Evolutionary conservation across 768 basidiomycete genomes (phyloP).

Genomic region (Kwoniella mangroviensis): DNA sequence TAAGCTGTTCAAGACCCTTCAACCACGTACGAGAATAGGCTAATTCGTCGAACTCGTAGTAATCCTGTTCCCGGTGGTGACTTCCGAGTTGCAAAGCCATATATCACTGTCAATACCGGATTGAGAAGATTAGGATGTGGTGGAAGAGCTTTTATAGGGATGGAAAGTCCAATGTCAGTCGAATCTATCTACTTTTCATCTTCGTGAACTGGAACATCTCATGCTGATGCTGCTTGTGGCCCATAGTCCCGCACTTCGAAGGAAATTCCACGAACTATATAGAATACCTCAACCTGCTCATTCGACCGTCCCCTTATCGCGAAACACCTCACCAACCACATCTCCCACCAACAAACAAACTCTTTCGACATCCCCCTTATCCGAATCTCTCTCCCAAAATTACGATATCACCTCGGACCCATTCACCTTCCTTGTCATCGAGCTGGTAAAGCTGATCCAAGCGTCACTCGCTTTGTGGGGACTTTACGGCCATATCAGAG

Average conservation of each 20-base stretch:
- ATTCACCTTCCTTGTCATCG: conserved; percentile 39
- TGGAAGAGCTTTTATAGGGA: conserved; percentile 47
- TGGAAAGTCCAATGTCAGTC: conserved; percentile 47
- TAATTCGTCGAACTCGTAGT: conserved; percentile 16
- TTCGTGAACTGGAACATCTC: not conserved
- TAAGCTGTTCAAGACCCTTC: conserved; percentile 15
- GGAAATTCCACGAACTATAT: conserved; percentile 49
- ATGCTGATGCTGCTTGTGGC: not conserved
- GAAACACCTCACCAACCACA: conserved; percentile 30
- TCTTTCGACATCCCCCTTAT: not conserved
- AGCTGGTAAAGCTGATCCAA: conserved; percentile 49
- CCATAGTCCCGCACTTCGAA: conserved; percentile 39
- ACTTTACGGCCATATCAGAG: conserved; percentile 20
- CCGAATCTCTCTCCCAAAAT: not conserved
- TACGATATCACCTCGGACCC: conserved; percentile 36
- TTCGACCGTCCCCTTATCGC: conserved; percentile 13
- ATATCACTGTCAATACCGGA: conserved; percentile 48
- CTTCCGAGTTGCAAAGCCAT: conserved; percentile 44
- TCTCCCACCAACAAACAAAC: conserved; percentile 29
- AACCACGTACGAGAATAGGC: not conserved
- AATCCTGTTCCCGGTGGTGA: conserved; percentile 49
- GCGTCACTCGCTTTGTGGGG: conserved; percentile 45
- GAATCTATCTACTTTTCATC: not conserved
- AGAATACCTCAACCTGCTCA: conserved; percentile 36
- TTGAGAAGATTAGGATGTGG: conserved; percentile 50